These are phyloP conservation scores for Blastocystis sp. DNA, from an alignment of 352 stramenopile genomes.

Conservation along the genomic window DNA sequence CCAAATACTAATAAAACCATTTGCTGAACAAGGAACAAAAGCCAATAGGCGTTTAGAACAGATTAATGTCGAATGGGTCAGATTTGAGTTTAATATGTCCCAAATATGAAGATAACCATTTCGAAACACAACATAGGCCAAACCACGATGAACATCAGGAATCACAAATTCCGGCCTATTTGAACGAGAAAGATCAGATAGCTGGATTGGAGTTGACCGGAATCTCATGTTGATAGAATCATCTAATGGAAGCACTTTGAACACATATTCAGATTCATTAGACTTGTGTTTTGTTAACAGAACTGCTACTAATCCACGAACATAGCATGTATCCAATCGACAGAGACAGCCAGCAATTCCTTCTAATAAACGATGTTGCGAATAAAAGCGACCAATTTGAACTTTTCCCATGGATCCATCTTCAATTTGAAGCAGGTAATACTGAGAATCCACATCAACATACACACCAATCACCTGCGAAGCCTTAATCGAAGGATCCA, in stretches of 20 bases:
- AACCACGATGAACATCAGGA: neutral
- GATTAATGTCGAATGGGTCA: neutral
- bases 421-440: constrained; percentile 28
- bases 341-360: constrained; percentile 31
- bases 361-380: neutral
- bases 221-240: neutral
- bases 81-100: neutral
- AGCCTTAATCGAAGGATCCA: neutral
- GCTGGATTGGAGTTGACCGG: neutral
- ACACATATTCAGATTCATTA: neutral
- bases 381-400: constrained; percentile 7
- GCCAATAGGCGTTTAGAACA: neutral
- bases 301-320: neutral
- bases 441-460: neutral
- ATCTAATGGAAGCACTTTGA: neutral
- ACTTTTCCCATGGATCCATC: neutral
- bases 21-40: neutral
- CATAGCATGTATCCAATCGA: neutral
- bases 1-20: neutral
- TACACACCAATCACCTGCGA: neutral
- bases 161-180: constrained; percentile 11
- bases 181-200: neutral
- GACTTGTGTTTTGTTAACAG: neutral
- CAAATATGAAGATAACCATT: constrained; percentile 27
- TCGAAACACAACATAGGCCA: neutral